Evolutionary conservation across 1,284 basidiomycete species (phyloP).

Genomic region (Marasmius sp.): DNA sequence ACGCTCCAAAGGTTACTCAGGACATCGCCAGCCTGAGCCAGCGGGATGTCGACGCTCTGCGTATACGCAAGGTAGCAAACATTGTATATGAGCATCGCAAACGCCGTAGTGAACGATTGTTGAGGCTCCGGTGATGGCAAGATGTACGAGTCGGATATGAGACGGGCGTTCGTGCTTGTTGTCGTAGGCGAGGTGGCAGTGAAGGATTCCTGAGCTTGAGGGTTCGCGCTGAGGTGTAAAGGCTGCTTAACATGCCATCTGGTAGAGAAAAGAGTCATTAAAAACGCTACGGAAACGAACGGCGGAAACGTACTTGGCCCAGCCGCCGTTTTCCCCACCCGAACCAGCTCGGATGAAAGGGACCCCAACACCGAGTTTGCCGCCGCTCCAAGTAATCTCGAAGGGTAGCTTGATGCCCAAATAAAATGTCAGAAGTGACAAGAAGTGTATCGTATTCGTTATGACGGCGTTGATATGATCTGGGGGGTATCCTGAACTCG

Average conservation of each 20-base stretch:
- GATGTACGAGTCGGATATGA: slow-evolving; percentile 9
- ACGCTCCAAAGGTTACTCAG: slow-evolving; percentile 73
- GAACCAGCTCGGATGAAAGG: slow-evolving; percentile 70
- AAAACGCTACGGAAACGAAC: not conserved
- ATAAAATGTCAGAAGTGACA: slow-evolving; percentile 78
- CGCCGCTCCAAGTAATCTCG: slow-evolving; percentile 65
- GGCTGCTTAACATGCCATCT: slow-evolving; percentile 73
- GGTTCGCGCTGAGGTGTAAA: slow-evolving; percentile 50
- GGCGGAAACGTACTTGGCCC: slow-evolving; percentile 58
- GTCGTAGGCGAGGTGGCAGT: not conserved
- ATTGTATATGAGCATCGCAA: slow-evolving; percentile 79
- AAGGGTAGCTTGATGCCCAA: slow-evolving; percentile 82
- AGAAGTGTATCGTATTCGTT: slow-evolving; percentile 75
- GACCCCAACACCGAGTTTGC: slow-evolving; percentile 64
- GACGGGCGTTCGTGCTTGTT: not conserved
- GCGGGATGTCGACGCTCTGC: slow-evolving; percentile 68
- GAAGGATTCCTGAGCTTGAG: not conserved
- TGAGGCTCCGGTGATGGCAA: slow-evolving; percentile 4
- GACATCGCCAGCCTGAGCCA: slow-evolving; percentile 71
- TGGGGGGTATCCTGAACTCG: slow-evolving; percentile 64
- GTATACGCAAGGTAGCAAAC: slow-evolving; percentile 77
- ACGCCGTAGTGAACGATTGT: slow-evolving; percentile 66
- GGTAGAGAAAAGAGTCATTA: not conserved
- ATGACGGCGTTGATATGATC: slow-evolving; percentile 85
- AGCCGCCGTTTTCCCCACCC: slow-evolving; percentile 66